These are phyloP conservation scores for Apocynum venetum DNA, from an alignment of 257 asterid species.

Conservation along the genomic window DNA sequence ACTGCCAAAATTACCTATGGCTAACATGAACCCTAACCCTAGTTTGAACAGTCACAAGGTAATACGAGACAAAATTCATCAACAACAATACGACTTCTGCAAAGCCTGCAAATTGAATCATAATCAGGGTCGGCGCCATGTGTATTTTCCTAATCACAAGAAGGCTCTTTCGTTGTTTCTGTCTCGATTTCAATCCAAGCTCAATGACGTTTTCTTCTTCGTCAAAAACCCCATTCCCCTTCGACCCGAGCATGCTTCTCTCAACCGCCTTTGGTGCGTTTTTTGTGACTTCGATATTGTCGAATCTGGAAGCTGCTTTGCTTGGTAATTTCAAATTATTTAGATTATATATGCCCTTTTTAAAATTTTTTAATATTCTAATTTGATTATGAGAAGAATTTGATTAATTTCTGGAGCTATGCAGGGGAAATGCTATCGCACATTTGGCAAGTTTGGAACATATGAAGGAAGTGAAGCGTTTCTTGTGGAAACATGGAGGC, in stretches of 20 bases:
- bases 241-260: slow-evolving; percentile 53
- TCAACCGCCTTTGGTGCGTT: slow-evolving; percentile 66
- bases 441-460: slow-evolving; percentile 86
- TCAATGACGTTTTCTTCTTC: slow-evolving; percentile 45
- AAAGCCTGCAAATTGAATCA: slow-evolving; percentile 71
- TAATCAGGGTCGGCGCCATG: slow-evolving; percentile 78
- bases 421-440: slow-evolving; percentile 56
- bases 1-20: background rate
- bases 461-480: slow-evolving; percentile 67
- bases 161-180: slow-evolving; percentile 35
- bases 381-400: background rate
- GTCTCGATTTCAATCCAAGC: slow-evolving; percentile 56
- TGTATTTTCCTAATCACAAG: slow-evolving; percentile 67
- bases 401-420: slow-evolving; percentile 22
- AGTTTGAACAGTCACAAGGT: background rate
- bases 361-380: background rate
- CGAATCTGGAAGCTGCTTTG: slow-evolving; percentile 53
- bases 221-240: slow-evolving; percentile 47
- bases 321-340: slow-evolving; percentile 41
- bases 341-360: background rate
- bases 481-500: slow-evolving; percentile 80
- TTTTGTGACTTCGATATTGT: slow-evolving; percentile 61
- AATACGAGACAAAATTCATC: slow-evolving; percentile 5
- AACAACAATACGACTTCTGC: slow-evolving; percentile 56
- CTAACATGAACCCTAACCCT: background rate